Percentiles rank a stretch among this genome's conserved stretches.
phyloP scores from a whole-genome alignment of 345 rosid genomes.

The Bruguiera gymnorhiza region DNA sequence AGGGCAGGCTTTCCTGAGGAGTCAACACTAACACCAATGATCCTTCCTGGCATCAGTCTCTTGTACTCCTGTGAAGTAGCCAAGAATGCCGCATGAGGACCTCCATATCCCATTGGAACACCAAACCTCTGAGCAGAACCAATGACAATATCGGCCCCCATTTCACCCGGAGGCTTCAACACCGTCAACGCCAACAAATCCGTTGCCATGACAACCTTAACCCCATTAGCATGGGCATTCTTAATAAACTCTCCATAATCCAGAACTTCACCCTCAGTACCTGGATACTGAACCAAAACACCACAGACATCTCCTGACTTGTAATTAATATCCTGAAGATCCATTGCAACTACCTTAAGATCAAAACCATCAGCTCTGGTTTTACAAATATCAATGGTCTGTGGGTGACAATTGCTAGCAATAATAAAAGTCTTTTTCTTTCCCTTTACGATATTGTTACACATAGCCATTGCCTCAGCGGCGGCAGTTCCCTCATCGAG shows the following conservation, averaged over 20 bases:
- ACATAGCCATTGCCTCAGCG: conserved; percentile 99
- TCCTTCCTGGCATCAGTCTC: conserved; percentile 98
- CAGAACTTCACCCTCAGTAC: conserved; percentile 88
- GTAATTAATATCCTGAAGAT: conserved; percentile 80
- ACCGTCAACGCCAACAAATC: conserved; percentile 90
- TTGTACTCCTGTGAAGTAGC: conserved; percentile 99
- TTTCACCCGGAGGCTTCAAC: conserved; percentile 96
- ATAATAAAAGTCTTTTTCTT: conserved; percentile 91
- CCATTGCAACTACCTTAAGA: conserved; percentile 59
- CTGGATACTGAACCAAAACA: conserved; percentile 95
- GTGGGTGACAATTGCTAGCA: conserved; percentile 85
- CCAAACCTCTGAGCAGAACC: conserved; percentile 98
- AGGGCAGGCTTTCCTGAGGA: conserved; percentile 87
- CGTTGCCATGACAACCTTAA: conserved; percentile 93
- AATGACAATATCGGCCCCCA: conserved; percentile 90
- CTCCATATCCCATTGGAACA: conserved; percentile 98
- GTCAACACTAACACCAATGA: conserved; percentile 93
- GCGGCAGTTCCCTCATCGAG: conserved; percentile 98
- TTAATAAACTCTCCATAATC: conserved; percentile 83
- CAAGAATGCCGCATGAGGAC: conserved; percentile 96
- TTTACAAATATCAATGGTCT: conserved; percentile 88
- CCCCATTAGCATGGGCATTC: conserved; percentile 87
- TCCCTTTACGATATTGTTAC: conserved; percentile 81
- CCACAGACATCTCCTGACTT: conserved; percentile 88
- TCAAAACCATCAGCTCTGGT: conserved; percentile 92